A percentile compares a stretch with the other conserved stretches of the same genome.
Conservation (phyloP, 805 yeast genomes). For the Metschnikowia hibisci region DNA sequence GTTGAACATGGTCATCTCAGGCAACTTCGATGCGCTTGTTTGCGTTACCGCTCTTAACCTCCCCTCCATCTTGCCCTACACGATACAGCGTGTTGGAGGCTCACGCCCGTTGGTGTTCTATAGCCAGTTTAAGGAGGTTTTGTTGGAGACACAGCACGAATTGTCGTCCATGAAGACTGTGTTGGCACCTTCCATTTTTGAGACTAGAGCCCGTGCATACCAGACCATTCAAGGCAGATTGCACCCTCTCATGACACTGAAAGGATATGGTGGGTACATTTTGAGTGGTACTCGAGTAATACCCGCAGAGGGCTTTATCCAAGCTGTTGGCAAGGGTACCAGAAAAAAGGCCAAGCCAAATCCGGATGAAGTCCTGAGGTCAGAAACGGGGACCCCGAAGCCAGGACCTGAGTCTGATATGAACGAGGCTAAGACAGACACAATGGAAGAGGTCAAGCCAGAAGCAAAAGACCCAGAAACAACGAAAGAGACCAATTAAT, state of each 20-base stretch:
- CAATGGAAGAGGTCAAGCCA: neutral
- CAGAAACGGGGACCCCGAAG: neutral
- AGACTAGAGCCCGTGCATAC: constrained; percentile 77
- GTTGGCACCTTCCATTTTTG: constrained; percentile 78
- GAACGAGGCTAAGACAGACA: constrained; percentile 2
- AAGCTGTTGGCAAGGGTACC: constrained; percentile 66
- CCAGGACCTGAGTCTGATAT: no score
- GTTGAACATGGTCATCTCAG: constrained; percentile 46
- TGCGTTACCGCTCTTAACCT: constrained; percentile 70
- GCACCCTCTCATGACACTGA: constrained; percentile 92
- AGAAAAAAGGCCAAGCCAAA: constrained; percentile 33
- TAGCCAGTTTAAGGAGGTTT: constrained; percentile 73
- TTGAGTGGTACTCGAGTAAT: constrained; percentile 74
- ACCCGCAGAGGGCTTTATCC: constrained; percentile 56
- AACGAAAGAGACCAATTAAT: no score
- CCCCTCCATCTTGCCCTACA: constrained; percentile 55
- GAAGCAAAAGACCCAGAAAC: no score
- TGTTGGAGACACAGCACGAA: constrained; percentile 70
- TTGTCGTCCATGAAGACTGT: constrained; percentile 64
- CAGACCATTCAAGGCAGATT: constrained; percentile 92
- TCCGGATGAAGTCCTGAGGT: neutral
- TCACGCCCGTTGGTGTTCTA: constrained; percentile 84
- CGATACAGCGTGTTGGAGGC: constrained; percentile 70
- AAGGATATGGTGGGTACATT: constrained; percentile 89
- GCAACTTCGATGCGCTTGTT: constrained; percentile 71